Conservation (phyloP, 345 rosid genomes). For the Xanthoceras sorbifolium region DNA sequence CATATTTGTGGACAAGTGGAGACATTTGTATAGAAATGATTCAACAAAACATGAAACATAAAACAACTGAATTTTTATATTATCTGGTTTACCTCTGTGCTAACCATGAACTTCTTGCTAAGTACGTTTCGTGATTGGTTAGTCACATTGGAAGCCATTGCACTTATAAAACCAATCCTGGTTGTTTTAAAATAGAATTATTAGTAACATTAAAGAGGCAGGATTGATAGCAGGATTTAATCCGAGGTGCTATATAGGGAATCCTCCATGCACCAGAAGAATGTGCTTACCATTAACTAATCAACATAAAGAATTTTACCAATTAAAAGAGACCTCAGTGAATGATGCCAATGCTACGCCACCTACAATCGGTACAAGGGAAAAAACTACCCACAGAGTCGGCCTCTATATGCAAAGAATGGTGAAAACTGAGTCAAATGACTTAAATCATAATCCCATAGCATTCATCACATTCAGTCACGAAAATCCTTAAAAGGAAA, state of each 20-base stretch:
- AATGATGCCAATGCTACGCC: slow-evolving; percentile 91
- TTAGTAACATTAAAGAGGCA: not conserved
- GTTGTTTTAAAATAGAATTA: slow-evolving; percentile 31
- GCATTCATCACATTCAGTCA: not conserved
- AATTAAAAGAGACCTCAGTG: slow-evolving; percentile 78
- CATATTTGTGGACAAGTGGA: not conserved
- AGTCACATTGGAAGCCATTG: slow-evolving; percentile 93
- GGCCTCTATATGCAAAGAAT: slow-evolving; percentile 54
- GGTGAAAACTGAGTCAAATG: not conserved
- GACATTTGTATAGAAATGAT: not conserved
- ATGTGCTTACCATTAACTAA: not conserved
- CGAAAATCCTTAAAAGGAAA: not conserved
- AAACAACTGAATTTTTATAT: not conserved
- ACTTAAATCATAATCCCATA: not conserved
- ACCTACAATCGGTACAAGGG: slow-evolving; percentile 71
- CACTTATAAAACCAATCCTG: slow-evolving; percentile 86
- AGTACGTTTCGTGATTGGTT: slow-evolving; percentile 89
- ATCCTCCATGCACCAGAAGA: not conserved
- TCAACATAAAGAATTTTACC: slow-evolving; percentile 42
- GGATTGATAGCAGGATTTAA: not conserved
- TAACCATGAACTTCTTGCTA: slow-evolving; percentile 76
- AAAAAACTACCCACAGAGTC: slow-evolving; percentile 52
- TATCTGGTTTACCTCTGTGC: slow-evolving; percentile 47
- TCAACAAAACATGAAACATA: not conserved
- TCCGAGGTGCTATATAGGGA: not conserved